Base-by-base conservation (phyloP, 345 rosid genomes). In the Salix dunnii region DNA sequence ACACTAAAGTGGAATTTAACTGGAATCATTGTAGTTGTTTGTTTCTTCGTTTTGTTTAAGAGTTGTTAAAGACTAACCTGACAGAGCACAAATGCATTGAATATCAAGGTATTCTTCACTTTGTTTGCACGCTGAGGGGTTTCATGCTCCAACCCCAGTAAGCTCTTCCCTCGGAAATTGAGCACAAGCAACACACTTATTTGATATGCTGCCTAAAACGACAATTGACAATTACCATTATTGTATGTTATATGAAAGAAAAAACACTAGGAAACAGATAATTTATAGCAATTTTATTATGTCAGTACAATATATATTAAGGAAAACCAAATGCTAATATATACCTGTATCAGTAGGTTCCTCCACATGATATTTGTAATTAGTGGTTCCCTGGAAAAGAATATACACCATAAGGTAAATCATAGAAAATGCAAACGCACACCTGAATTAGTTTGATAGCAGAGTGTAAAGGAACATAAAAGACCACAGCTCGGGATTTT, bases 361-460 rank as follows among this genome's bases (percentile, higher is more conserved):
- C 81, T 82, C 84, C 84, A 82, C 84, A 82, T 82, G 62, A 82
- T 82, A 60, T 82, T 82, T 53, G 84, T 82, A 42, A 82, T 77
- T 16, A 82, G 70, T 17, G 84, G 84, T 61, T 82, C 84, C 84
- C 84, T 82, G 73, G 4, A 31, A 23, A 36, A 36, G 66, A 25
- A 35, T 6, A 10, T 14, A 42, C 53, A 64, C 30, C 6, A 51
- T 27, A 16, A 58, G 23, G 31, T 73, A 18, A 8, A 72, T 55
- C 18, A 28, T 72, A 43, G 33, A 58, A 72, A 72, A 35, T 12
- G 27, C n/a, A 71, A 53, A 11, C 13, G 3, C 17, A 51, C 7
- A 25, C 17, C 42, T 38, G 9, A 55, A 6, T 25, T 58, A 46
- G 36, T 61, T 23, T 61, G 33, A 58, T 12, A 64, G 12, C 17